Evolutionary conservation across 2,329 filamentous ascomycete genomes (phyloP).

Genomic region (Cladosporium sp.): DNA sequence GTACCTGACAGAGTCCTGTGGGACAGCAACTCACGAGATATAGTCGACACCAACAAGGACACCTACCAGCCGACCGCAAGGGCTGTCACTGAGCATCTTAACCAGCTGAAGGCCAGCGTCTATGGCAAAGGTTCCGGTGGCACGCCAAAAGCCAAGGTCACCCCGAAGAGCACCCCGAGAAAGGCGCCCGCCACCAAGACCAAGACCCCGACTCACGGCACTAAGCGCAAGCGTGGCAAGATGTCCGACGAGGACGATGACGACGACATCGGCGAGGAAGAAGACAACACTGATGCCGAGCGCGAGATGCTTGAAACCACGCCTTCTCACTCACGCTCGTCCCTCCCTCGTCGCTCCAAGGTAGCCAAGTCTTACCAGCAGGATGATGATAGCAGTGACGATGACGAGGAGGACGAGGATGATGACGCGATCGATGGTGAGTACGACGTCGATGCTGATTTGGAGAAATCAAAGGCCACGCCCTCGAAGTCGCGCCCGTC

Average conservation of each 20-base stretch:
- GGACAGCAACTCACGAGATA: not conserved
- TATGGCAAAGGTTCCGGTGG: not conserved
- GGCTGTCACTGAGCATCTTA: constrained; percentile 23
- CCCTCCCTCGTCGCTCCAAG: constrained; percentile 16
- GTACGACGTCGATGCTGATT: constrained; percentile 24
- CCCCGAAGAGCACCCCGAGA: constrained; percentile 7
- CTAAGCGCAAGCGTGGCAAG: constrained; percentile 14
- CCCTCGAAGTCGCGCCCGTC: constrained; percentile 13
- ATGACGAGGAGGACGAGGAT: not conserved
- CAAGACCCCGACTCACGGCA: constrained; percentile 13
- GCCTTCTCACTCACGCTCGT: constrained; percentile 12
- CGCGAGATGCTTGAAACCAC: constrained; percentile 12
- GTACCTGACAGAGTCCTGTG: too few relatives aligned
- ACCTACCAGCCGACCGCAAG: constrained; percentile 1
- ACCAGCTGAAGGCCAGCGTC: constrained; percentile 14
- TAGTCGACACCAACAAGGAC: not conserved
- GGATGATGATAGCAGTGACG: constrained; percentile 3
- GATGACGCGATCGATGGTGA: constrained; percentile 20
- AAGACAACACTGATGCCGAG: constrained; percentile 25
- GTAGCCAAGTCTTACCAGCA: constrained; percentile 12
- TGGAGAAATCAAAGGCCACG: constrained; percentile 9
- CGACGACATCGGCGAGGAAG: constrained; percentile 14
- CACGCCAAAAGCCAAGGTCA: not conserved
- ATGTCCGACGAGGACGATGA: constrained; percentile 16
- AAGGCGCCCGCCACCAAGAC: not conserved